Base-by-base conservation (phyloP, 306 rosid species). In the Dalbergia oliveri region DNA sequence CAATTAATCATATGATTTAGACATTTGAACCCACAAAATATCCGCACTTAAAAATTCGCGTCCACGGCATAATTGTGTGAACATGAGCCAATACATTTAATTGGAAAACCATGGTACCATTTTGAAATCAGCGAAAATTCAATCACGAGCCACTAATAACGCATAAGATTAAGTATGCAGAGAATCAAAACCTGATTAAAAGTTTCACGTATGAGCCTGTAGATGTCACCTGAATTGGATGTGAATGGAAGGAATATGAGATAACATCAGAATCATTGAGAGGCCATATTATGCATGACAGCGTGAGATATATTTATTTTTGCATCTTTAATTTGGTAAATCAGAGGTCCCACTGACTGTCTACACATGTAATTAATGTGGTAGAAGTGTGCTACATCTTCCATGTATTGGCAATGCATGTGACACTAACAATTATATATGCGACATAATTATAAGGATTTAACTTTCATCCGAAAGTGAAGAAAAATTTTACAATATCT, bases 331-430 rank as follows among this genome's bases (percentile, higher is more conserved):
- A 82, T 81, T 56, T 21, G 66, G 66, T 54, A 47, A 47, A 80
- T 71, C 0, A 72, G 56, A 45, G 76, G 76, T 13, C 87, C 88
- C 79, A 82, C 79, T 5, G 71, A 15, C 18, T 39, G 31, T 1
- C 31, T 26, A 26, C 73, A 15, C 39, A 63, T 11, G 72, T 45
- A 69, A 63, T 80, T 76, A 85, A 80, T 81, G 49, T 74, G 79
- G 69, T 51, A 50, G 73, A 80, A 81, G 47, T 71, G 66, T 58
- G 62, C 70, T 69, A 78, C 68, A 57, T 78, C 81, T 81, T 63
- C 69, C 80, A 69, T 72, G 81, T 66, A 79, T 82, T 85, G 89
- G 92, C 89, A 86, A 26, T 76, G 72, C 87, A 79, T 72, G 88
- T 84, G 92, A 77, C 84, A 53, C 70, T 63, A 16, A 21, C 23